A percentile compares a stretch with the other conserved stretches of the same genome.
Conservation (phyloP, 129 eudicot species). For the Chrysanthemum seticuspe region DNA sequence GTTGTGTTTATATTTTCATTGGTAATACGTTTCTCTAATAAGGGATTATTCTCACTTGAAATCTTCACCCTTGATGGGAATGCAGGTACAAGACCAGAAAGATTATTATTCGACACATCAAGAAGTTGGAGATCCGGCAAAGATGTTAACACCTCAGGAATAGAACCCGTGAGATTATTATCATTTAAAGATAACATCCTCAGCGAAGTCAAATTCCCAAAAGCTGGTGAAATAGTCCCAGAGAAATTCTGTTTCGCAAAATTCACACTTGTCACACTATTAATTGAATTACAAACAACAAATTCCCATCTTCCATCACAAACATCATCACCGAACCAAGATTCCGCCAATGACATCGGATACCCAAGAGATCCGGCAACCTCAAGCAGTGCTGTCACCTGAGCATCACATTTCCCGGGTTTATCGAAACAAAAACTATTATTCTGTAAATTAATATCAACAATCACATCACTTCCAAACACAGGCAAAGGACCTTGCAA, state of each 20-base stretch:
- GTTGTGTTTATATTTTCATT: neutral
- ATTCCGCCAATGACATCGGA: constrained; percentile 32
- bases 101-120: constrained; percentile 50
- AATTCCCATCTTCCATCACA: constrained; percentile 26
- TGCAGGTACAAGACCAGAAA: constrained; percentile 34
- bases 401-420: constrained; percentile 53
- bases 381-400: constrained; percentile 38
- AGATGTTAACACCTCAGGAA: constrained; percentile 37
- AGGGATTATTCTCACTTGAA: constrained; percentile 16
- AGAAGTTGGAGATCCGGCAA: constrained; percentile 31
- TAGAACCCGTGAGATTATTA: constrained; percentile 17
- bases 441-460: too few relatives aligned
- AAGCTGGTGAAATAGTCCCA: constrained; percentile 27
- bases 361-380: constrained; percentile 45
- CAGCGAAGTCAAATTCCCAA: too few relatives aligned
- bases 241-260: constrained; percentile 22
- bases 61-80: constrained; percentile 32
- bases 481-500: too few relatives aligned
- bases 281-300: neutral
- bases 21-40: constrained; percentile 5
- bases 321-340: constrained; percentile 44
- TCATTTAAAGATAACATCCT: too few relatives aligned
- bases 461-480: constrained; percentile 1
- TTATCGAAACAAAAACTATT: constrained; percentile 40
- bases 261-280: constrained; percentile 28